Evolutionary conservation across 768 basidiomycete species (phyloP).

Genomic region (Russula sp.): DNA sequence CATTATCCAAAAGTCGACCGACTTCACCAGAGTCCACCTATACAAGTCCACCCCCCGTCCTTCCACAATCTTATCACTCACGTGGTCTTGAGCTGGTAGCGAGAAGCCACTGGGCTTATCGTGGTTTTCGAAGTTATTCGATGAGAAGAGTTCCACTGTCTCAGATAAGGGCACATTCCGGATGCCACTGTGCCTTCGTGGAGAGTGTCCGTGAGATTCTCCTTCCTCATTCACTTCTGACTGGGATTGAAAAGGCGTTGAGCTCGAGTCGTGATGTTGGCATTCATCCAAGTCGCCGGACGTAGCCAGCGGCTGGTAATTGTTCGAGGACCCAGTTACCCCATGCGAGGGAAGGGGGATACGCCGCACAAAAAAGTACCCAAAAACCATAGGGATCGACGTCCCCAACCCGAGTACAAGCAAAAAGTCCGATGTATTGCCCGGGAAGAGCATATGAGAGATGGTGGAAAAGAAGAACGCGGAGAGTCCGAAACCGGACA

Average conservation of each 20-base stretch:
- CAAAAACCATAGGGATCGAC: slow-evolving; percentile 70
- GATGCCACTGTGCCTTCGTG: background rate
- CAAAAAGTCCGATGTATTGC: slow-evolving; percentile 71
- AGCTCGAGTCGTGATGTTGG: slow-evolving; percentile 9
- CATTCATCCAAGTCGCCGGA: slow-evolving; percentile 15
- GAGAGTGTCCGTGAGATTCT: background rate
- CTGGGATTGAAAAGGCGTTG: slow-evolving; percentile 8
- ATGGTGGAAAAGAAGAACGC: slow-evolving; percentile 85
- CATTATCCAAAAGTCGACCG: slow-evolving; percentile 58
- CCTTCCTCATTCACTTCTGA: slow-evolving; percentile 1
- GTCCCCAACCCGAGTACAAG: slow-evolving; percentile 73
- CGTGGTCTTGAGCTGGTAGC: background rate
- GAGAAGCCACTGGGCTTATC: background rate
- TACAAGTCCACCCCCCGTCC: slow-evolving; percentile 41
- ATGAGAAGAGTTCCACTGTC: slow-evolving; percentile 7
- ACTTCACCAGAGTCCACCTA: slow-evolving; percentile 44
- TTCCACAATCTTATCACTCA: slow-evolving; percentile 12
- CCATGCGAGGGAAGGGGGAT: slow-evolving; percentile 49
- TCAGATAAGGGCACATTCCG: background rate
- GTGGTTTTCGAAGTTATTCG: background rate
- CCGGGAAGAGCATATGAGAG: slow-evolving; percentile 63
- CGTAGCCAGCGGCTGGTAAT: slow-evolving; percentile 22
- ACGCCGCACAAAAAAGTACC: slow-evolving; percentile 62
- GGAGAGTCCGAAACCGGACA: slow-evolving; percentile 47
- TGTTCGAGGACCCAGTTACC: slow-evolving; percentile 15